Evolutionary conservation across 179 eudicot genomes (phyloP).

Genomic region (Silene vulgaris): DNA sequence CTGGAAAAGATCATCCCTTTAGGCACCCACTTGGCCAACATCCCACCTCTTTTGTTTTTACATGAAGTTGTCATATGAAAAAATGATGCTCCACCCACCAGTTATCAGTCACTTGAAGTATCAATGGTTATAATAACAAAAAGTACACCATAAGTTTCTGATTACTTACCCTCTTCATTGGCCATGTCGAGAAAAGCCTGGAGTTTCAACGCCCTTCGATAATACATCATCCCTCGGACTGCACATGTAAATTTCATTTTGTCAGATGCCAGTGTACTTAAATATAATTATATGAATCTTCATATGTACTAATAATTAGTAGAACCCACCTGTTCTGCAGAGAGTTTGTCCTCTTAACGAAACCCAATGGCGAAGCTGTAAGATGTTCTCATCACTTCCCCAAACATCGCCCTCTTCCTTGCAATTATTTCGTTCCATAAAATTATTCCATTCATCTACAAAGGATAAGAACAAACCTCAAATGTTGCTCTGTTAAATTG

Average conservation of each 20-base stretch:
- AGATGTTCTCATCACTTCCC: constrained; percentile 77
- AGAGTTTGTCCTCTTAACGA: constrained; percentile 98
- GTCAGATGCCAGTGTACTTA: constrained; percentile 7
- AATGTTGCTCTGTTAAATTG: background rate
- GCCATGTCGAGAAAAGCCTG: constrained; percentile 99
- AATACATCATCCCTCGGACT: constrained; percentile 99
- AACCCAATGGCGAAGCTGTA: constrained; percentile 98
- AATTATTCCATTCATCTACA: constrained; percentile 97
- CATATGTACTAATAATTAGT: constrained; percentile 6
- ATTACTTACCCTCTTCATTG: constrained; percentile 52
- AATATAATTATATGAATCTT: constrained; percentile 2
- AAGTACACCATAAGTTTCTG: constrained; percentile 1
- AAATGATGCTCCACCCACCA: background rate
- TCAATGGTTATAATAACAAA: constrained; percentile 1
- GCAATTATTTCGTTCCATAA: constrained; percentile 74
- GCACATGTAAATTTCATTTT: constrained; percentile 29
- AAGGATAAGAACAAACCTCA: constrained; percentile 23
- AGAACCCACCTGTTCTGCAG: constrained; percentile 66
- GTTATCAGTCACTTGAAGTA: background rate
- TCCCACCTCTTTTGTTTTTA: constrained; percentile 9
- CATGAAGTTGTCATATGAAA: background rate
- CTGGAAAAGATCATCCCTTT: background rate
- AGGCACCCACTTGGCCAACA: constrained; percentile 6
- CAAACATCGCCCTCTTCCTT: constrained; percentile 55
- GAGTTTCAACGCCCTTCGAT: constrained; percentile 86